Conservation (phyloP, 2,329 filamentous ascomycete genomes). For the Diaporthe sp. region DNA sequence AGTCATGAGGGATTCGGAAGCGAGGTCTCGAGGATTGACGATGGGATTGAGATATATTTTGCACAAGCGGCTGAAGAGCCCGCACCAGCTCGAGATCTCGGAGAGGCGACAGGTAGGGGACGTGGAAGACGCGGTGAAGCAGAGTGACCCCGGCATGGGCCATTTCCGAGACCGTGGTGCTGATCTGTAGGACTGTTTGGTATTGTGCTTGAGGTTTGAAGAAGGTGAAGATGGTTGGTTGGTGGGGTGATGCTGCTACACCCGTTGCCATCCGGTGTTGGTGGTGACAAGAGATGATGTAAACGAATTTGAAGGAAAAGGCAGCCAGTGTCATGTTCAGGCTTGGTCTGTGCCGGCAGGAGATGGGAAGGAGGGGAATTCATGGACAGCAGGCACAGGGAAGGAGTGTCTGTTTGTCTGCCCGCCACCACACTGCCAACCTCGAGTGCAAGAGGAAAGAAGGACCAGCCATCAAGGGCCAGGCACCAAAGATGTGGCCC, state of each 20-base stretch:
- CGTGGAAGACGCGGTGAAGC: constrained; percentile 81
- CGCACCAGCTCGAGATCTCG: constrained; percentile 74
- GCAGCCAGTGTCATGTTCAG: background rate
- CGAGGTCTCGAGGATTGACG: constrained; percentile 75
- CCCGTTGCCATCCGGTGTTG: background rate
- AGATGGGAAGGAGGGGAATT: background rate
- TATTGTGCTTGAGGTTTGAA: background rate
- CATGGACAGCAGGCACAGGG: background rate
- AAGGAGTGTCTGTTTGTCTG: background rate
- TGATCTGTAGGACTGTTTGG: constrained; percentile 49
- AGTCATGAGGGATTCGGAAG: constrained; percentile 82
- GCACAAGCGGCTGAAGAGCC: constrained; percentile 77
- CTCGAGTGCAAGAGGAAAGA: background rate
- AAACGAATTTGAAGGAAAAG: background rate
- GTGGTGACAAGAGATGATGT: background rate
- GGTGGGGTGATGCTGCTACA: background rate
- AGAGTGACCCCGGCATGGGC: constrained; percentile 44
- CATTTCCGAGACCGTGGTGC: constrained; percentile 40
- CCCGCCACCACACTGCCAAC: background rate
- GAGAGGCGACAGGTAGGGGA: constrained; percentile 93
- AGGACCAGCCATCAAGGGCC: background rate
- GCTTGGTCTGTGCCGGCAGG: background rate
- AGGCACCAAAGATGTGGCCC: background rate
- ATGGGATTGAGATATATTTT: constrained; percentile 60
- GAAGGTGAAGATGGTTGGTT: background rate